Evolutionary conservation across 805 yeast species (phyloP).

Genomic region (Tetrapisispora arboricola): DNA sequence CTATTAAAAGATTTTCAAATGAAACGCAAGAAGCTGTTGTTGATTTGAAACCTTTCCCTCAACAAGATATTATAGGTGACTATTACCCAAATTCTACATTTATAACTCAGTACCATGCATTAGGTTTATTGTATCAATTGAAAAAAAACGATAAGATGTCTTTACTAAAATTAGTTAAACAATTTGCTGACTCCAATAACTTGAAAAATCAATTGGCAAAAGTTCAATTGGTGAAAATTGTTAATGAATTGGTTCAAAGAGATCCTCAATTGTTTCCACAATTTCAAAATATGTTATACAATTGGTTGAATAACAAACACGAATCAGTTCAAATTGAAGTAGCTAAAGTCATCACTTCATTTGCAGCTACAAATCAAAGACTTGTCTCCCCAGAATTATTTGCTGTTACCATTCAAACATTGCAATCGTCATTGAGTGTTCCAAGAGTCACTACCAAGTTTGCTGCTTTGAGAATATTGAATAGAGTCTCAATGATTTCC

Average conservation of each 20-base stretch:
- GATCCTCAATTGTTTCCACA: constrained; percentile 48
- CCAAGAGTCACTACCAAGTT: constrained; percentile 86
- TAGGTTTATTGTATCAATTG: constrained; percentile 80
- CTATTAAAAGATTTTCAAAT: constrained; percentile 86
- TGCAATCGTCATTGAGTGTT: constrained; percentile 69
- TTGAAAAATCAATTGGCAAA: constrained; percentile 76
- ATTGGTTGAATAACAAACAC: constrained; percentile 67
- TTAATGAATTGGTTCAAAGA: constrained; percentile 59
- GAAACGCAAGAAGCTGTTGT: constrained; percentile 88
- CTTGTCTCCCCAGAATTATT: constrained; percentile 54
- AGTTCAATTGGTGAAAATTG: constrained; percentile 74
- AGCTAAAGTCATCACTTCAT: constrained; percentile 42
- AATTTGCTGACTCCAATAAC: constrained; percentile 49
- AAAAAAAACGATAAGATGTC: constrained; percentile 93
- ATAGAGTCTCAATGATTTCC: constrained; percentile 68
- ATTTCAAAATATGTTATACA: constrained; percentile 45
- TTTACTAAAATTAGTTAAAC: constrained; percentile 77
- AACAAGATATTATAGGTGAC: constrained; percentile 26
- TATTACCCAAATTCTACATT: constrained; percentile 62
- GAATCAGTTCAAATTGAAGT: constrained; percentile 92
- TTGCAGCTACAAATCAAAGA: constrained; percentile 44
- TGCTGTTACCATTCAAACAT: constrained; percentile 57
- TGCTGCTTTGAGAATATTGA: constrained; percentile 85
- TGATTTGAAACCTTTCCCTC: constrained; percentile 33
- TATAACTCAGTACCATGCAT: constrained; percentile 91